phyloP scores from a whole-genome alignment of 2,329 filamentous ascomycete species.

The Amesomyces nigricolor region DNA sequence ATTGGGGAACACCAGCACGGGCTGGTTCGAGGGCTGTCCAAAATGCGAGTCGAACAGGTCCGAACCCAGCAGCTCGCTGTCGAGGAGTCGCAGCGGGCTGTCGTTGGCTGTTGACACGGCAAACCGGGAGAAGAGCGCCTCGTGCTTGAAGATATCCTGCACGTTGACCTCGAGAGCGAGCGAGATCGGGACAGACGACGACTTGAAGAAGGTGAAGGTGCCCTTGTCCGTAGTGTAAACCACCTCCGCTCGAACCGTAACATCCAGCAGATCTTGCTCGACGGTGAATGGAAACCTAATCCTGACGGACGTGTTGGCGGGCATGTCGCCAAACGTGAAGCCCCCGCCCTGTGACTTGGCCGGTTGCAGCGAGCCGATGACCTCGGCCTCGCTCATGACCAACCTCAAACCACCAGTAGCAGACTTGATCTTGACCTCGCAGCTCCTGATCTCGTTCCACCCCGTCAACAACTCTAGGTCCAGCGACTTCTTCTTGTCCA shows the following conservation, averaged over 20 bases:
- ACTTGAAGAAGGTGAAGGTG: conserved; percentile 57
- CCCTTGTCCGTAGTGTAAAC: conserved; percentile 64
- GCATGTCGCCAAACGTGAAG: conserved; percentile 46
- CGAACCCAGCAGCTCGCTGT: conserved; percentile 64
- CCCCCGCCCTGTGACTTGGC: conserved; percentile 49
- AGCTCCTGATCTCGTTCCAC: conserved; percentile 61
- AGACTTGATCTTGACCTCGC: conserved; percentile 56
- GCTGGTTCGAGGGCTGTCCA: conserved; percentile 46
- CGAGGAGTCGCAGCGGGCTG: conserved; percentile 68
- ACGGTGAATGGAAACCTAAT: conserved; percentile 76
- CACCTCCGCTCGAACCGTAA: conserved; percentile 71
- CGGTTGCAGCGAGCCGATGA: conserved; percentile 41
- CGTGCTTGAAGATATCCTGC: conserved; percentile 87
- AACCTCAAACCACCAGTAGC: conserved; percentile 62
- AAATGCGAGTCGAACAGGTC: conserved; percentile 62
- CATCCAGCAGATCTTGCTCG: conserved; percentile 66
- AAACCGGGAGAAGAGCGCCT: conserved; percentile 79
- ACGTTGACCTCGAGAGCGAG: conserved; percentile 92
- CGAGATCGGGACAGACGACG: conserved; percentile 61
- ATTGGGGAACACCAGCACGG: conserved; percentile 66
- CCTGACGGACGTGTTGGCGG: conserved; percentile 42
- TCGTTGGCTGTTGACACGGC: conserved; percentile 76
- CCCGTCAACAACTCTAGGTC: conserved; percentile 69
- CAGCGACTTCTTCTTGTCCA: conserved; percentile 72
- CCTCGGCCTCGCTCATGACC: conserved; percentile 53